Base-by-base conservation (phyloP, 352 stramenopile species). In the Globisporangium uncinulatum region DNA sequence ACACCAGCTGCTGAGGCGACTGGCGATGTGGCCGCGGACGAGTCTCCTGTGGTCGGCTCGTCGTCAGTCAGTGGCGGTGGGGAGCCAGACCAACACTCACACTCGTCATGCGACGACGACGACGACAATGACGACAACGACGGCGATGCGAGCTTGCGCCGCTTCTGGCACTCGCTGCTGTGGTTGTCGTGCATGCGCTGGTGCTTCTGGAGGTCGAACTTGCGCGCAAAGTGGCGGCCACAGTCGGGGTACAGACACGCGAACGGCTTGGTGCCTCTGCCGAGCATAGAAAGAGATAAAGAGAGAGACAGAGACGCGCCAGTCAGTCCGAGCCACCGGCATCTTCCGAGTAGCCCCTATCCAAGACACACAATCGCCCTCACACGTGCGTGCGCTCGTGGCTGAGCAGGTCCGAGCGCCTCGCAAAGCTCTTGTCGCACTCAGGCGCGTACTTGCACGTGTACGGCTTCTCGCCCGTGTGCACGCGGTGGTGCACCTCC, bases 391-490 rank as follows among this genome's bases (percentile, higher is more conserved):
- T 92, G 19, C 82, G 77, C 65, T 92, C 79, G 54, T 92, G 82
- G 53, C 73, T 88, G 44, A 86, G 67, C 46, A 92, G 62, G 51
- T 92, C 82, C 17, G 80, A 91, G 13, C 83, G 76, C 41, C 82
- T 75, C 8, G 79, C 81, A 24, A 91, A 91, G 34, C 65, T 66
- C 49, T 86, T 87, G 56, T 61, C 70, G 48, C 81, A 91, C 8
- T 70, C 56, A 14, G 68, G 34, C 34, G 34, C 45, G 43, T 77
- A 74, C 46, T 73, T 74, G 63, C 81, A 91, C 14, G 57, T 51
- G 49, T 87, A 89, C n/a, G 76, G 77, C 59, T 91, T 91, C 63
- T 90, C 80, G 37, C 79, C 81, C 20, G 76, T 90, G 60, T 91
- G 81, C 17, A 89, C 77, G 49, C 79, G 76, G 43, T 81, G 76